Base-by-base conservation (phyloP, 2,329 filamentous ascomycete genomes). In the Ceratocystis cubensis region DNA sequence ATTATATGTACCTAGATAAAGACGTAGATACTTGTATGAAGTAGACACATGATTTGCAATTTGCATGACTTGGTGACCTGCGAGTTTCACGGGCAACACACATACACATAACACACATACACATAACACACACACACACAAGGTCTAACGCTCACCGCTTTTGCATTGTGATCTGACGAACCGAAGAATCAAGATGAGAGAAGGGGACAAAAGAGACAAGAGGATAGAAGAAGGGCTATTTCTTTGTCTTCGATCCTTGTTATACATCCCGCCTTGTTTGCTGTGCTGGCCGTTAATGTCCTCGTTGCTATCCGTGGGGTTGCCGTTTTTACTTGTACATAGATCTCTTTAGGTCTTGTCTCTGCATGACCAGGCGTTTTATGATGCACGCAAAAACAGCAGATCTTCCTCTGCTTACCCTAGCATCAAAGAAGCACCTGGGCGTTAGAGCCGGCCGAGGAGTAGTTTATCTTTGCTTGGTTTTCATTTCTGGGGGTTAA, bases 91-190 rank as follows among this genome's bases (percentile, higher is more conserved):
- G 56, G 25, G 56, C 56, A 59, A 59, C 56, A 59, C 56, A 57
- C 50, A 37, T 10, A 37, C 33, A 37, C 33, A 37, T 37, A 37
- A 13, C 8, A 41, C 37, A 41, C 37, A 41, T 10, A 37, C 50
- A 59, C 37, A 13, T 3, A 37, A 41, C 37, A 41, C 37, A 41
- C 37, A 4, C 10, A 37, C 33, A 37, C 33, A 37, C 50, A 59
- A 59, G 56, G 56, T 59, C 30, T 13, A n/a, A 59, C 56, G 33
- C 56, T 59, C 56, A 59, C 56, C 56, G 56, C 56, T 59, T 59
- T 59, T 37, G 56, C 56, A 30, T 59, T 59, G 56, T 17, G 25
- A 59, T 59, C 56, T 59, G 56, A 59, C 56, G n/a, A 20, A 3
- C 20, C 48, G 6, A 17, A 30, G 22, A 30, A 15, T 5, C 48